Evolutionary conservation across 129 eudicot species (phyloP), one percentile per base, ranked within the genome.

Genomic region (Rutidosis leptorrhynchoides): DNA sequence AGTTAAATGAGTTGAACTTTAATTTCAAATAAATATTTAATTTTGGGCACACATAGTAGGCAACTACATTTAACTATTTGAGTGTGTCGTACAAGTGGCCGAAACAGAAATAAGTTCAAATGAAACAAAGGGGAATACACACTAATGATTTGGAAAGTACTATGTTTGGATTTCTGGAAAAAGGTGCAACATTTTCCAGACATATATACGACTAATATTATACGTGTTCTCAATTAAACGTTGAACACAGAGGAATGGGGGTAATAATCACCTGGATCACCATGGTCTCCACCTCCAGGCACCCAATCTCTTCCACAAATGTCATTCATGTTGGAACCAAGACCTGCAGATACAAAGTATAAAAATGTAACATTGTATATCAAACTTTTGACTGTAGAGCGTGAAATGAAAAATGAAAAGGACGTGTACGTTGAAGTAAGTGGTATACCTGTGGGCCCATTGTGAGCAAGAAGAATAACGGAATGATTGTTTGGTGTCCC

Each of bases 301-400:
- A 74, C n/a, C n/a, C 95, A 93, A 79, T 93, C 96, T 69, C 79
- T 80, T 77, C 99, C 99, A 82, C 96, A 89, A 17, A 89, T 89
- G 75, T 93, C 98, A 78, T 88, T 75, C 77, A 82, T 35, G 69
- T 80, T 80, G 68, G 96, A 88, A 45, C 98, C 95, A 15, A 93
- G 85, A 55, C 98, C 98, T 93, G 80, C 53, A 30, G 19, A 77
- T 32, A 48, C 40, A 61, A 71, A 70, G 30, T 19, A 62, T 16
- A 26, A 58, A 51, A n/a, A 43, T 65, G 11, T 15, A 27, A 45
- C 35, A 23, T 60, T 4, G 61, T 64, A 7, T 30, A 40, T 52
- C n/a, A 58, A 29, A 57, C 56, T 14, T 54, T 40, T 19, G 55
- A 49, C 24, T n/a, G 55, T 49, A 58, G 46, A 58, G 27, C 3